Conservation (phyloP, 805 yeast genomes). For the Wickerhamomyces mucosus region DNA sequence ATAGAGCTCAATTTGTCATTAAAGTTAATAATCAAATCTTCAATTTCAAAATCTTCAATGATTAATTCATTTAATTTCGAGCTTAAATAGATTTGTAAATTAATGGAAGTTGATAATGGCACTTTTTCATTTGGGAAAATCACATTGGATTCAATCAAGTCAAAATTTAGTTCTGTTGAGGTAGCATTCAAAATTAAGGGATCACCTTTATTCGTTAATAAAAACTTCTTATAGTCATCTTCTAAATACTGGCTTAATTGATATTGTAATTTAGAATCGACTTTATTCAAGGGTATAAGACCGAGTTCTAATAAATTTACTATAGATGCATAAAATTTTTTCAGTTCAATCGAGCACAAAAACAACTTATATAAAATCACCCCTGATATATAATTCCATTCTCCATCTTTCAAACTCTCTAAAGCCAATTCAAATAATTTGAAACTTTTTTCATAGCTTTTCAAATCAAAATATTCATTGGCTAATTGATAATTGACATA, state of each 20-base stretch:
- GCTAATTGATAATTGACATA: conserved; percentile 43
- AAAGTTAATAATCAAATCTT: conserved; percentile 6
- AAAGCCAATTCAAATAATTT: conserved; percentile 31
- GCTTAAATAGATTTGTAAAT: conserved; percentile 24
- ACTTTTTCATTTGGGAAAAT: conserved; percentile 13
- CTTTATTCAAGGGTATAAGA: conserved; percentile 12
- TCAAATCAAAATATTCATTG: conserved; percentile 28
- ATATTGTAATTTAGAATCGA: conserved; percentile 1
- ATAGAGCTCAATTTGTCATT: conserved; percentile 12
- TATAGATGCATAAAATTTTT: conserved; percentile 24
- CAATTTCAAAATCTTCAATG: conserved; percentile 2
- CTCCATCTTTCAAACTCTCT: conserved; percentile 28
- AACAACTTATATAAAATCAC: conserved; percentile 28
- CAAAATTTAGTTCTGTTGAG: conserved; percentile 17
- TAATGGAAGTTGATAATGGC: conserved; percentile 11
- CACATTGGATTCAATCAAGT: conserved; percentile 16
- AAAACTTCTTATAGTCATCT: conserved; percentile 2
- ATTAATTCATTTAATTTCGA: conserved; percentile 20
- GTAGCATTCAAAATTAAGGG: conserved; percentile 17
- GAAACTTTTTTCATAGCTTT: conserved; percentile 31
- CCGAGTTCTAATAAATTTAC: conserved; percentile 25
- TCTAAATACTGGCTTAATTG: no score
- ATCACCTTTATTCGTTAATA: conserved; percentile 4
- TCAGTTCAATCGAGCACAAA: conserved; percentile 26
- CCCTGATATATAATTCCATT: conserved; percentile 29